phyloP scores from a whole-genome alignment of 306 rosid species.

The Luffa aegyptiaca region DNA sequence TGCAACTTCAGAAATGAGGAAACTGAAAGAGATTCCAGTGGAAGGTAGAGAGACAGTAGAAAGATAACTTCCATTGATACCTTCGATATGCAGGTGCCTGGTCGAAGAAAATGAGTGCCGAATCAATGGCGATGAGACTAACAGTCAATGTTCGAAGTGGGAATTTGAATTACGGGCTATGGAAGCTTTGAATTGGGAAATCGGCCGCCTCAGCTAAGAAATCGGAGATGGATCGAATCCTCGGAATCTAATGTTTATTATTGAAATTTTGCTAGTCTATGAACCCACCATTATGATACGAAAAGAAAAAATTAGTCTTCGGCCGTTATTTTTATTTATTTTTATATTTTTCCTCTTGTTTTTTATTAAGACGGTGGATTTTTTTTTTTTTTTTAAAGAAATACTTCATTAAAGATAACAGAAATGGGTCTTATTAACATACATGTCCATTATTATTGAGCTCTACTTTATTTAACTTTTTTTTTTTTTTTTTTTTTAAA shows the following conservation, averaged over 20 bases:
- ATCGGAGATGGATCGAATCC: conserved; percentile 4
- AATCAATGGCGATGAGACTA: not conserved
- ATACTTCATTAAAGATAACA: too few relatives aligned
- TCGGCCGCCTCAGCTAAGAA: not conserved
- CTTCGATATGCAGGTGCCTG: not conserved
- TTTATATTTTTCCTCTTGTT: too few relatives aligned
- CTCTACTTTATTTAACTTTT: too few relatives aligned
- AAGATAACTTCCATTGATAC: not conserved
- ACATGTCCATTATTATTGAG: too few relatives aligned
- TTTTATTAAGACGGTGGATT: too few relatives aligned
- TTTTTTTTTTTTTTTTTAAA: too few relatives aligned
- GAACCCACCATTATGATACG: too few relatives aligned
- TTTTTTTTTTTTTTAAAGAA: too few relatives aligned
- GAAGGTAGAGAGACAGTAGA: not conserved
- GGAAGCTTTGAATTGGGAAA: not conserved
- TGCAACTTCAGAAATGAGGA: not conserved
- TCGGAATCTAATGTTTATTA: not conserved
- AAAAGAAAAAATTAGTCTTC: too few relatives aligned
- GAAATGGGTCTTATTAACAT: too few relatives aligned
- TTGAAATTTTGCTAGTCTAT: not conserved
- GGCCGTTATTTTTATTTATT: too few relatives aligned
- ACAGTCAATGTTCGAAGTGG: not conserved
- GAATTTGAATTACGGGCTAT: not conserved
- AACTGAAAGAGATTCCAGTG: not conserved
- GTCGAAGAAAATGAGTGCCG: not conserved